Base-by-base conservation (phyloP, 352 stramenopile genomes). In the Phytophthora fragariaefolia region DNA sequence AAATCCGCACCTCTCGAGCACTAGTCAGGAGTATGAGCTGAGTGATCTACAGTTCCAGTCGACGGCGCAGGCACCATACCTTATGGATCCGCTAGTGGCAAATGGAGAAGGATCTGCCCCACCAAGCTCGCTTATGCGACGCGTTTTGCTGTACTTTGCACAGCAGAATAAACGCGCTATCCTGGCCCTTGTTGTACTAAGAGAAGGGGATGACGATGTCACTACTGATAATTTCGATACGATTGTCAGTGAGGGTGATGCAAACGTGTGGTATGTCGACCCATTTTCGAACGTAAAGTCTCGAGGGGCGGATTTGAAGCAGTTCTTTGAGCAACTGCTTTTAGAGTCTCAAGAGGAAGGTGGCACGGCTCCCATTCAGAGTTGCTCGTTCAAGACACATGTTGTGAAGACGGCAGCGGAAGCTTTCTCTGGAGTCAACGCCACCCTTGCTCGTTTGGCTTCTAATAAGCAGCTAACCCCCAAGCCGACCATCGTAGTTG, bases 401-500 rank as follows among this genome's bases (percentile, higher is more conserved):
- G 80, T 98, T 17, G 88, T 98, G 4, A 85, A 90, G 64, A 87
- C 80, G 12, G 74, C 89, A 40, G 78, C 82, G 6, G 79, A 88
- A 20, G 96, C 92, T 6, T 97, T 98, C 62, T 73, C 81, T 5
- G 83, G 77, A 4, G 91, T 94, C 3, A 98, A 98, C 73, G 85
- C 92, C 12, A 77, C 86, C 5, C 74, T 99, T 12, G 89, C 86
- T 10, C 73, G 74, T 0, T 80, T 98, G 46, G 66, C 83, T 17
- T 95, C 95, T 30, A 90, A 95, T 54, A 97, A 96, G 57, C 90
- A 89, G 12, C 69, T 82, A 23, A 62, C 66, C 8, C 54, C 82
- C 2, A 82, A 80, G 36, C 79, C 86, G 28, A 92, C 96, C 1
- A 90, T 99, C 26, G 81, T 99, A n/a, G 72, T 99, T 26, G 79